Evolutionary conservation across 2,329 filamentous ascomycete genomes (phyloP), one percentile per base, ranked within the genome.

Genomic region (Fonsecaea multimorphosa): DNA sequence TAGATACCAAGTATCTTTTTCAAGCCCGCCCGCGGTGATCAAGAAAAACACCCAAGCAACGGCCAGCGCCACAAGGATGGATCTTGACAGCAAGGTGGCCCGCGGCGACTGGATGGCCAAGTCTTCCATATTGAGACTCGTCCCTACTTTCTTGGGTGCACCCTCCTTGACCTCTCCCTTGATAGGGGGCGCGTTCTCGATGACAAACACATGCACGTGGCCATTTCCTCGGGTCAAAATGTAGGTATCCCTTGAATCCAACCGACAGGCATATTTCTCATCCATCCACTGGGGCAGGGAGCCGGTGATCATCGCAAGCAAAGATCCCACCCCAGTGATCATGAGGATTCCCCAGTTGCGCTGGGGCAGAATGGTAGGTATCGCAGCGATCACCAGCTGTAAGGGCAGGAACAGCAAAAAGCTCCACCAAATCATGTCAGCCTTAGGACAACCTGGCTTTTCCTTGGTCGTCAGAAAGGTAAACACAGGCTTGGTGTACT

Each of bases 261-360:
- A 64, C 22, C 76, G 72, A 58, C 75, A 78, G 0, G 75, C 73
- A 72, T 75, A 78, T 58, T 81, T 81, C 70, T 82, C 80, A 11
- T 67, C 65, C 32, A 66, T 70, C 79, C 79, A 82, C 67, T 81
- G 79, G 11, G 76, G 74, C 7, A 82, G 70, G 3, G 72, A 64
- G 0, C 78, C 77, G 0, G 74, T 73, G 1, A 70, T 55, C 6
- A 77, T 63, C 1, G 76, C 72, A 4, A 82, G 73, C 1, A 75
- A 1, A 7, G 73, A 81, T 0, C 79, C 80, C 1, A 46, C 65
- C 0, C 65, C 72, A 0, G 78, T 79, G 36, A 80, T 72, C 16
- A 80, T 61, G 3, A 82, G 67, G 11, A 79, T 75, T 5, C 67
- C 67, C 78, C 77, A 80, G 52, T 78, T 74, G 38, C 38, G 38